A percentile compares a stretch with the other conserved stretches of the same genome.
These are phyloP conservation scores for Rubroshorea leprosula DNA, from an alignment of 345 rosid species.

Conservation along the genomic window DNA sequence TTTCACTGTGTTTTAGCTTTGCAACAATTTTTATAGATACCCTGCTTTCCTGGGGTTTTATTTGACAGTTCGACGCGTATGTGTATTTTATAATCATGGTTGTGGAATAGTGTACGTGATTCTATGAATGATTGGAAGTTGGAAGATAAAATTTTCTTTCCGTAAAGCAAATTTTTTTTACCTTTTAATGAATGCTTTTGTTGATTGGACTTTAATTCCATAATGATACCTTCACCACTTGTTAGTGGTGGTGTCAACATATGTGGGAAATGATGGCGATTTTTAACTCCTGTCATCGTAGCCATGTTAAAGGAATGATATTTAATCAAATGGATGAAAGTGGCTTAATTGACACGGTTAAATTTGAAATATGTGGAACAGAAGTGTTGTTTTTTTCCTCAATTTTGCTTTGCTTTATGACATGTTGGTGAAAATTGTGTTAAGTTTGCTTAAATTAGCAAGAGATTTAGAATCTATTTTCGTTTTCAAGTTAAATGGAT, in stretches of 20 bases:
- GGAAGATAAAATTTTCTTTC: background rate
- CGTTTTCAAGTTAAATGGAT: background rate
- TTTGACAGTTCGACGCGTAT: background rate
- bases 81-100: background rate
- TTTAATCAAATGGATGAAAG: background rate
- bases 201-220: background rate
- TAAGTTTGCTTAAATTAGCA: background rate
- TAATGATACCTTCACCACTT: background rate
- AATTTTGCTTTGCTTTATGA: background rate
- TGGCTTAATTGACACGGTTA: background rate
- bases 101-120: background rate
- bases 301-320: background rate
- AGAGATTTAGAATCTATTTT: background rate
- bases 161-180: background rate
- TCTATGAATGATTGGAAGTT: background rate
- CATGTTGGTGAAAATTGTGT: background rate
- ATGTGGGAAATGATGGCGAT: background rate
- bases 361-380: no score
- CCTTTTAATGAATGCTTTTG: background rate
- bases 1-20: constrained; percentile 10
- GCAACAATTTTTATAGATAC: constrained; percentile 3
- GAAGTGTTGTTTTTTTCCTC: background rate
- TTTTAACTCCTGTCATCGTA: background rate
- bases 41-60: background rate
- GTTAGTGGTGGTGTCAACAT: background rate